Evolutionary conservation across 305 asterid genomes (phyloP), one percentile per base, ranked within the genome.

Genomic region (Plantago lanceolata): DNA sequence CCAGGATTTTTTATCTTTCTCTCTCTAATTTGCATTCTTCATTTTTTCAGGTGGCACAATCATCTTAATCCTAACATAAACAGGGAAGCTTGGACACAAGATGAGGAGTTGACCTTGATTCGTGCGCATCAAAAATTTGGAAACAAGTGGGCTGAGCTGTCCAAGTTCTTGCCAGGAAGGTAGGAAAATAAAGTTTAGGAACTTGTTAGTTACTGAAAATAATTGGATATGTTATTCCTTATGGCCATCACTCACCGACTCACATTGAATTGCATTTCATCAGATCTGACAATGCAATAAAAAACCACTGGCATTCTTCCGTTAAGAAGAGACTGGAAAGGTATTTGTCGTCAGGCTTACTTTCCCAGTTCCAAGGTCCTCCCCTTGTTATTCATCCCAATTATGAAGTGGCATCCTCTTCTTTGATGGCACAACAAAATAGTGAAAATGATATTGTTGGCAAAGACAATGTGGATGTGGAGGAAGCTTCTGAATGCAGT

Each of bases 261-360:
- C 57, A 43, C 71, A 48, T 62, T 69, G 47, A 57, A 47, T 14
- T n/a, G 29, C 47, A 19, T 63, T 70, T 68, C 70, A 73, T 70
- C 95, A 81, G 86, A 76, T 78, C 82, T 18, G 86, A 81, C 78
- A 94, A 94, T 78, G 76, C 99, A 59, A 90, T 94, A 15, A 94
- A 94, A 76, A 94, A 94, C 78, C 99, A 94, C 63, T 90, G 99
- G 99, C 88, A 90, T 81, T 88, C 96, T 84, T 90, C 97, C 13
- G 97, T 94, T 69, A 94, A 90, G 81, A 94, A 94, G 89, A 94
- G 90, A 78, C 54, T 94, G 80, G 99, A 94, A 68, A 80, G 78
- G 71, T 94, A 90, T 79, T 68, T 85, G 79, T 84, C 96, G 54
- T 88, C 99, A 59, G 99, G 97, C 57, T 76, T 89, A 73, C 87